phyloP scores from a whole-genome alignment of 2,329 filamentous ascomycete species.

The Penicillium sp. region DNA sequence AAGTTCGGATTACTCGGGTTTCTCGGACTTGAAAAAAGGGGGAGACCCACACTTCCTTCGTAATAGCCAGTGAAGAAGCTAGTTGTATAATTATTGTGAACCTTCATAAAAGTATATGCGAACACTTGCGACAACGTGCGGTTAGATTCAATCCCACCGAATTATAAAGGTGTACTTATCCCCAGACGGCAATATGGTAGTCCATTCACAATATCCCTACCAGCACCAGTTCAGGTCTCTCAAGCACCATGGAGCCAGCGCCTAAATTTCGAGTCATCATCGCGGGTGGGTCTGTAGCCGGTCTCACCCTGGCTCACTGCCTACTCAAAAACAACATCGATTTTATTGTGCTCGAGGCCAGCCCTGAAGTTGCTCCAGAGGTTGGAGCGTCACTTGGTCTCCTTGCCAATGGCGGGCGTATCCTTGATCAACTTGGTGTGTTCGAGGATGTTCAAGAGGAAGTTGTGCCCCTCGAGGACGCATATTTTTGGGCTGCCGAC shows the following conservation, averaged over 20 bases:
- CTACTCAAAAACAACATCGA: slow-evolving; percentile 50
- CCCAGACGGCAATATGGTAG: too few species aligned
- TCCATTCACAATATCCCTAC: too few species aligned
- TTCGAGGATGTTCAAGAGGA: slow-evolving; percentile 33
- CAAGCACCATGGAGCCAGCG: not conserved
- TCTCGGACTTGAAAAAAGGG: not conserved
- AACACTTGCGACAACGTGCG: too few species aligned
- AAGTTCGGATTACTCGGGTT: not conserved
- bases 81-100: not conserved
- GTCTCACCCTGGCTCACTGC: slow-evolving; percentile 50
- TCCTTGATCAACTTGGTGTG: slow-evolving; percentile 55
- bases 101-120: too few species aligned
- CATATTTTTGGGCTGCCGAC: slow-evolving; percentile 3
- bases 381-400: slow-evolving; percentile 54
- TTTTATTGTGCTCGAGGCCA: slow-evolving; percentile 52
- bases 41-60: too few species aligned
- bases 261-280: slow-evolving; percentile 42
- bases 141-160: too few species aligned
- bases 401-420: slow-evolving; percentile 45
- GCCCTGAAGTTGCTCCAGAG: slow-evolving; percentile 37
- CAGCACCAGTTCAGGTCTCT: not conserved
- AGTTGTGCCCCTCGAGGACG: slow-evolving; percentile 16
- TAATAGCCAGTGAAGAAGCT: not conserved
- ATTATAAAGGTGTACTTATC: too few species aligned
- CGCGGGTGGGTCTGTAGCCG: slow-evolving; percentile 52